Evolutionary conservation across 805 yeast genomes (phyloP).

Genomic region (Sungouiella blattae): DNA sequence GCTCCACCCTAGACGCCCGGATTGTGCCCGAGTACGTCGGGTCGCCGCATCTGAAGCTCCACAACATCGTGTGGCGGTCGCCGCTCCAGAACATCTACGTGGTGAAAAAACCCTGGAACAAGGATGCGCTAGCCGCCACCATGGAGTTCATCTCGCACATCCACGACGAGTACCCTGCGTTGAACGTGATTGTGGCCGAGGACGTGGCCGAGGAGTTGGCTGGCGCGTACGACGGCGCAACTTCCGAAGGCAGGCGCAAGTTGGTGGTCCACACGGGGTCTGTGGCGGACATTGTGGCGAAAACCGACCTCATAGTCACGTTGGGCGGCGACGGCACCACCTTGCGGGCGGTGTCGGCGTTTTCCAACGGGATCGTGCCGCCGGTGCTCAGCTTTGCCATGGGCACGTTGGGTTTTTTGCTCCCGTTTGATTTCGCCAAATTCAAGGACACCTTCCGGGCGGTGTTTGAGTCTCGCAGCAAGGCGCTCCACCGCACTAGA

Average conservation of each 20-base stretch:
- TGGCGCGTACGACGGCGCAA: constrained; percentile 10
- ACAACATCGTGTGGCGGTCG: constrained; percentile 63
- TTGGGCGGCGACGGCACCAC: constrained; percentile 98
- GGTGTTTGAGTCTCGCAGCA: constrained; percentile 66
- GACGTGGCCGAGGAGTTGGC: constrained; percentile 70
- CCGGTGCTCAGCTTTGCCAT: constrained; percentile 85
- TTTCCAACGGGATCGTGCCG: constrained; percentile 71
- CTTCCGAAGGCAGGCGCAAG: neutral
- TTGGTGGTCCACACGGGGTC: constrained; percentile 54
- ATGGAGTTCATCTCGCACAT: constrained; percentile 60
- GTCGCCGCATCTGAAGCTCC: constrained; percentile 58
- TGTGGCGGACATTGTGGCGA: constrained; percentile 51
- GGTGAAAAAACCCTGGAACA: constrained; percentile 82
- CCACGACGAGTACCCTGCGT: constrained; percentile 58
- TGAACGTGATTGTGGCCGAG: constrained; percentile 73
- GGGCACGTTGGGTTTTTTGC: constrained; percentile 85
- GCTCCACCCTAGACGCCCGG: constrained; percentile 9
- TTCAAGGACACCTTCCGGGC: constrained; percentile 56
- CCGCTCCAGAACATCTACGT: constrained; percentile 73
- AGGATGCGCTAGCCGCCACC: constrained; percentile 62
- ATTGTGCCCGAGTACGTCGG: constrained; percentile 49
- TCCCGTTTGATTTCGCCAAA: constrained; percentile 78
- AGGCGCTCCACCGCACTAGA: constrained; percentile 73
- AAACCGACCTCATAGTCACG: constrained; percentile 78
- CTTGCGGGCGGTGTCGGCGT: constrained; percentile 74